Percentiles rank a stretch among this genome's conserved stretches.
Conservation (phyloP, 2,329 filamentous ascomycete genomes). For the Fusarium robinianum region DNA sequence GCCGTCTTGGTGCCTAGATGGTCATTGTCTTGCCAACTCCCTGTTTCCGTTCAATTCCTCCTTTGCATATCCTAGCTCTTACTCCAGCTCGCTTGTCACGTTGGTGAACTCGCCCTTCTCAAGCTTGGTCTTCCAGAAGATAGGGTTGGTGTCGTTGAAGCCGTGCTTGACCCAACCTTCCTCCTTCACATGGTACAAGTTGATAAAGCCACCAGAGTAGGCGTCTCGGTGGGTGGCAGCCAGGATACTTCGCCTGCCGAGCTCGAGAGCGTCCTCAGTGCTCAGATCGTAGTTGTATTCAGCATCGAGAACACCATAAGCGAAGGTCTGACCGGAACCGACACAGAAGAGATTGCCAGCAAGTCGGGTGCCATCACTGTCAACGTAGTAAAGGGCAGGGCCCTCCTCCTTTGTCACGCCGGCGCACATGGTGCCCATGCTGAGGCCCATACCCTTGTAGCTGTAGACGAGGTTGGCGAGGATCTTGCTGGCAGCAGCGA, state of each 20-base stretch:
- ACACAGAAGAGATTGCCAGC: constrained; percentile 97
- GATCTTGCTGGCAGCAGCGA: constrained; percentile 97
- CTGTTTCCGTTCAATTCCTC: constrained; percentile 2
- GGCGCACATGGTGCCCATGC: constrained; percentile 99
- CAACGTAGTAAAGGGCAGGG: constrained; percentile 98
- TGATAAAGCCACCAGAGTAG: constrained; percentile 98
- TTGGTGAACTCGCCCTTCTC: constrained; percentile 99
- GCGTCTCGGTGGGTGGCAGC: constrained; percentile 96
- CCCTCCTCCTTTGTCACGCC: constrained; percentile 95
- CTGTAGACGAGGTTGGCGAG: constrained; percentile 97
- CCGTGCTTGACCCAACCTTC: constrained; percentile 98
- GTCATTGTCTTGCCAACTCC: constrained; percentile 6
- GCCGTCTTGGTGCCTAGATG: constrained; percentile 11
- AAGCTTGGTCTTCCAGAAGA: constrained; percentile 99
- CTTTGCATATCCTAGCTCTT: constrained; percentile 14
- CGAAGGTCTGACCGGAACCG: constrained; percentile 96
- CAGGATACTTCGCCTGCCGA: constrained; percentile 89
- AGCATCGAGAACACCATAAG: constrained; percentile 95
- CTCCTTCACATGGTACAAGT: constrained; percentile 99
- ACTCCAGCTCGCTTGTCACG: constrained; percentile 78
- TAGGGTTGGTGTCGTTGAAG: constrained; percentile 97
- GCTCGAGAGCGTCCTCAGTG: constrained; percentile 85
- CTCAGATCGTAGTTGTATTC: constrained; percentile 90
- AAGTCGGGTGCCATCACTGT: constrained; percentile 87
- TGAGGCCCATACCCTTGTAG: constrained; percentile 98